Evolutionary conservation across 78 protist genomes (phyloP), one percentile per base, ranked within the genome.

Genomic region (slime mould (Dictyostelium discoideum)): DNA sequence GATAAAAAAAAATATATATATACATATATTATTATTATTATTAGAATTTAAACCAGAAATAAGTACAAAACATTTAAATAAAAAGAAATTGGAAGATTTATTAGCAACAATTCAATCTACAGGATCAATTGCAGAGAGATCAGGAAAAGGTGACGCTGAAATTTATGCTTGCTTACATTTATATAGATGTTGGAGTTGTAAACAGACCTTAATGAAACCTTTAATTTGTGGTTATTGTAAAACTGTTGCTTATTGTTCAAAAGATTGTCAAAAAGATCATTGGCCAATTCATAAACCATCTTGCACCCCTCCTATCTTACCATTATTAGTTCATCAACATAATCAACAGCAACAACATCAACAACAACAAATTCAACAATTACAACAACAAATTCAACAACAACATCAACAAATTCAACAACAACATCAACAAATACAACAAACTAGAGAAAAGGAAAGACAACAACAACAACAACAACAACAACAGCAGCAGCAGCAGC

Each of bases 191-290:
- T 16, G 50, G 46, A 29, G 13, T 14, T 90, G 94, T 50, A 80
- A 90, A 72, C 69, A 18, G 39, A 65, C 94, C 1, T 69, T 90
- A 9, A 67, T 90, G 81, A 90, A 90, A 50, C 94, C 94, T 40
- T 48, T 90, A 13, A 39, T 92, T 7, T 92, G 96, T 67, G 84
- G 92, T 5, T 3, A 67, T 57, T 92, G 96, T 48, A 85, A 92
- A 80, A 10, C 92, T 9, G 84, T 85, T 63, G 81, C 92, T 1
- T 92, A 92, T 85, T 92, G 96, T 26, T 92, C 96, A 14, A 76
- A 57, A 77, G 65, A 44, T 13, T 92, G 96, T 46, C 96, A 92
- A 85, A 54, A 78, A 46, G 92, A 85, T 63, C 84, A 83, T 79
- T 92, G 92, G 90, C 73, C 82, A 32, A 32, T 2, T n/a, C 92